Percentiles rank a stretch among this genome's conserved stretches.
These are phyloP conservation scores for Lentinula boryana DNA, from an alignment of 768 basidiomycete species.

Conservation along the genomic window DNA sequence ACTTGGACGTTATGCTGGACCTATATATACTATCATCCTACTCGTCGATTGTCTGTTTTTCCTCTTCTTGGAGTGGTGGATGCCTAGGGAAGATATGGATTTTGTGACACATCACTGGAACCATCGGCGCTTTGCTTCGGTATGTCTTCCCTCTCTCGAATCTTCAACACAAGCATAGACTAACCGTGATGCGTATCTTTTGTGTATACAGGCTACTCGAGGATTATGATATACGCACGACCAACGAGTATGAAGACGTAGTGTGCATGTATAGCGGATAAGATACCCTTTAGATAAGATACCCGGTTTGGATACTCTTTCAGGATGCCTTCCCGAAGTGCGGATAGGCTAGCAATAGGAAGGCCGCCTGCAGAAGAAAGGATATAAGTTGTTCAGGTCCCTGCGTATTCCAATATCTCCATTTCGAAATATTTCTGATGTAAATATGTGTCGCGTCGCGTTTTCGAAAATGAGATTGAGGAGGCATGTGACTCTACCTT, in stretches of 20 bases:
- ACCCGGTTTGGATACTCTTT: background rate
- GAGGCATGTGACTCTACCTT: too few relatives aligned
- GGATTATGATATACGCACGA: background rate
- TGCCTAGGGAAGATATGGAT: slow-evolving; percentile 74
- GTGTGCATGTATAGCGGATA: background rate
- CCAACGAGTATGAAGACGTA: background rate
- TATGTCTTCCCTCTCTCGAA: slow-evolving; percentile 10
- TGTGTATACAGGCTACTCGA: background rate
- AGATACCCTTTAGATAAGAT: background rate
- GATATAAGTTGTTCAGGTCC: too few relatives aligned
- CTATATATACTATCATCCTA: slow-evolving; percentile 83
- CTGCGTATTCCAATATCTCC: too few relatives aligned
- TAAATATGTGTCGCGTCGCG: too few relatives aligned
- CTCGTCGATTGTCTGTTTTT: slow-evolving; percentile 90
- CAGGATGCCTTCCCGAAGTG: too few relatives aligned
- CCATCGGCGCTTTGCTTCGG: slow-evolving; percentile 28
- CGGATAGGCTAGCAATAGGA: too few relatives aligned
- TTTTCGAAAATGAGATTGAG: too few relatives aligned
- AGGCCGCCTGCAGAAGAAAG: too few relatives aligned
- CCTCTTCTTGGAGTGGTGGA: slow-evolving; percentile 75
- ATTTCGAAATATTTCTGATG: too few relatives aligned
- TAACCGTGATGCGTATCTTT: background rate
- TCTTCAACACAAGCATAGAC: background rate
- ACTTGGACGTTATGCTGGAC: slow-evolving; percentile 75
- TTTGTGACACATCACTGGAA: slow-evolving; percentile 67